Base-by-base conservation (phyloP, 1,284 basidiomycete species). In the Cystobasidiaceae sp. region DNA sequence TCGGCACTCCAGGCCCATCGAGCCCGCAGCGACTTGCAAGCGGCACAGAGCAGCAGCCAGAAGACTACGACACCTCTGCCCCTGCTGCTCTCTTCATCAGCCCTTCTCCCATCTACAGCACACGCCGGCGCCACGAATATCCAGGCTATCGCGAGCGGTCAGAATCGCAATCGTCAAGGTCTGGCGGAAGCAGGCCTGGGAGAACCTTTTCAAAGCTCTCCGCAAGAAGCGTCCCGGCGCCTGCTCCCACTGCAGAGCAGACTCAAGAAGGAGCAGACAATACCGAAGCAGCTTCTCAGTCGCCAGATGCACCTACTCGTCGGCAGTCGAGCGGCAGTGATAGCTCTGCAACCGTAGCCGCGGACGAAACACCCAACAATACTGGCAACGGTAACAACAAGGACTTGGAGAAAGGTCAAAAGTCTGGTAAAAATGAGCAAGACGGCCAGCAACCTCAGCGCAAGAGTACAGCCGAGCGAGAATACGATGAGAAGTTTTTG, bases 401-500 rank as follows among this genome's bases (percentile, higher is more conserved):
- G 23, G 54, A 56, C 32, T 11, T 56, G 6, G 54, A 56, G n/a
- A 56, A 44, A 32, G 50, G 50, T 23, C n/a, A 23, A 1, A 37
- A 39, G 27, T n/a, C 44, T n/a, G 27, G 41, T 13, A 8, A 37
- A 5, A 62, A 44, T 13, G n/a, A 51, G 37, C 9, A 61, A 49
- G 27, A 49, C 34, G 23, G 41, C 48, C 21, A 61, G 32, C 8
- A n/a, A 34, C 43, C 15, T 19, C 19, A 44, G n/a, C 43, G 4
- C n/a, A 54, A 33, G 30, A 34, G 8, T 13, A 54, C 21, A 30
- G 34, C n/a, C 6, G n/a, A 67, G 43, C 13, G 52, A 37, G 46
- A 70, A 34, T 64, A 68, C 27, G 60, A 69, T 11, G 73, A 81
- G 56, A 69, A 75, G 4, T 82, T 75, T 70, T 75, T 81, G 15